phyloP scores from a whole-genome alignment of 2,329 filamentous ascomycete genomes.

The Claviceps capensis region DNA sequence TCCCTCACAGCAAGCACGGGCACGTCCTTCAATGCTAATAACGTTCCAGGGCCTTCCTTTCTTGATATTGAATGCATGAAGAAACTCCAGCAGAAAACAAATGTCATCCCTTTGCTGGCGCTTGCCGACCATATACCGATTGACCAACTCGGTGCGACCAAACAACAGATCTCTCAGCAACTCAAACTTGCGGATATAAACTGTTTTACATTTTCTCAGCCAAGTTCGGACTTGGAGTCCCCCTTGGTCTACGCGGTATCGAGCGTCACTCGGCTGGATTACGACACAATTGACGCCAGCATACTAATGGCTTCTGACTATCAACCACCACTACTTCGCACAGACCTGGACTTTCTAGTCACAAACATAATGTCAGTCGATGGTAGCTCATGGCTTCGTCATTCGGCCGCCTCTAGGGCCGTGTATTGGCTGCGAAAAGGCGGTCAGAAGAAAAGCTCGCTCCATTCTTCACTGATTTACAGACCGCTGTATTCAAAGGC shows the following conservation, averaged over 20 bases:
- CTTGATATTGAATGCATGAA: constrained; percentile 58
- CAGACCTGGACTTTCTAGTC: constrained; percentile 61
- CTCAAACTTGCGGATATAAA: constrained; percentile 44
- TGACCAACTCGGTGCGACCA: constrained; percentile 43
- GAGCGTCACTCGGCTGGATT: constrained; percentile 54
- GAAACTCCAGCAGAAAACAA: constrained; percentile 58
- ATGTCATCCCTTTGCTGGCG: constrained; percentile 71
- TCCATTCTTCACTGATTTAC: constrained; percentile 4
- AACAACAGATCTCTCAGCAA: constrained; percentile 42
- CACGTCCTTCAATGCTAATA: neutral
- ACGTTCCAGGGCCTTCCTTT: constrained; percentile 17
- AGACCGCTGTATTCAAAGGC: neutral
- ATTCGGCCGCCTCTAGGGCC: constrained; percentile 72
- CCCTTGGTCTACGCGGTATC: constrained; percentile 60
- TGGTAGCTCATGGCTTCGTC: constrained; percentile 67
- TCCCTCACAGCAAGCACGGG: neutral
- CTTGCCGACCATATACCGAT: constrained; percentile 56
- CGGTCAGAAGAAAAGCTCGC: constrained; percentile 7
- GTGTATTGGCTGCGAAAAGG: constrained; percentile 48
- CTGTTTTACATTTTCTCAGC: constrained; percentile 50
- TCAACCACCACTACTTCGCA: constrained; percentile 61
- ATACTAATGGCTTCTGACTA: constrained; percentile 89
- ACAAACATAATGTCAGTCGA: constrained; percentile 62
- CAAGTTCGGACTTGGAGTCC: constrained; percentile 14
- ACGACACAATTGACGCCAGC: constrained; percentile 82